Conservation (phyloP, 345 rosid species). For the Excoecaria cochinchinensis region DNA sequence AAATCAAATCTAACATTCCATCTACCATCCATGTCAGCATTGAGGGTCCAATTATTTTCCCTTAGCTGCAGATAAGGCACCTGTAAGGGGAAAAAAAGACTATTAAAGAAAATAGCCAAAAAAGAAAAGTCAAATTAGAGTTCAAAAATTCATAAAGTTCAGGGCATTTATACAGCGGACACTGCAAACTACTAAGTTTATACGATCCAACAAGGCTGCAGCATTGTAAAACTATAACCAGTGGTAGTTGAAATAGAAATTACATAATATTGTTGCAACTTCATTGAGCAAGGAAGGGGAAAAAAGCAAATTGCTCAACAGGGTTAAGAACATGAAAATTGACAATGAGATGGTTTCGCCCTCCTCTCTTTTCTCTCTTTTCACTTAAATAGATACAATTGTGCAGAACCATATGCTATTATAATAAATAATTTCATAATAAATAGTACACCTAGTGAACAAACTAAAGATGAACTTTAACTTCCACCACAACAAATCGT, state of each 20-base stretch:
- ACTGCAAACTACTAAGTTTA: too few relatives aligned
- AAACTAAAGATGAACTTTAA: neutral
- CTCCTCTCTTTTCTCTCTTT: neutral
- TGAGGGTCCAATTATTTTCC: constrained; percentile 90
- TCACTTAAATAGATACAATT: neutral
- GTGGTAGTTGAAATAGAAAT: too few relatives aligned
- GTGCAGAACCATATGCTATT: neutral
- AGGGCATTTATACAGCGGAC: neutral
- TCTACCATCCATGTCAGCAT: constrained; percentile 71
- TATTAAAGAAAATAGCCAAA: neutral
- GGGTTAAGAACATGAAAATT: neutral
- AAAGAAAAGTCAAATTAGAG: neutral
- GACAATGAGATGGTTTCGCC: neutral
- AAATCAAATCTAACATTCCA: constrained; percentile 81
- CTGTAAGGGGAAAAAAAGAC: constrained; percentile 37
- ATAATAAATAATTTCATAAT: neutral
- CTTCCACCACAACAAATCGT: neutral
- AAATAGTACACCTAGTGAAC: neutral
- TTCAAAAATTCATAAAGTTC: neutral
- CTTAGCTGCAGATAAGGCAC: constrained; percentile 80
- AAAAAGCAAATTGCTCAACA: neutral
- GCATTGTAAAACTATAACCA: too few relatives aligned
- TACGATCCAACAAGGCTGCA: too few relatives aligned
- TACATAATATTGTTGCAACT: too few relatives aligned
- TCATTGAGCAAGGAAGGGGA: neutral